Percentiles rank a stretch among this genome's conserved stretches.
Evolutionary conservation across 768 basidiomycete species (phyloP).

Genomic region (Tulasnella sp.): DNA sequence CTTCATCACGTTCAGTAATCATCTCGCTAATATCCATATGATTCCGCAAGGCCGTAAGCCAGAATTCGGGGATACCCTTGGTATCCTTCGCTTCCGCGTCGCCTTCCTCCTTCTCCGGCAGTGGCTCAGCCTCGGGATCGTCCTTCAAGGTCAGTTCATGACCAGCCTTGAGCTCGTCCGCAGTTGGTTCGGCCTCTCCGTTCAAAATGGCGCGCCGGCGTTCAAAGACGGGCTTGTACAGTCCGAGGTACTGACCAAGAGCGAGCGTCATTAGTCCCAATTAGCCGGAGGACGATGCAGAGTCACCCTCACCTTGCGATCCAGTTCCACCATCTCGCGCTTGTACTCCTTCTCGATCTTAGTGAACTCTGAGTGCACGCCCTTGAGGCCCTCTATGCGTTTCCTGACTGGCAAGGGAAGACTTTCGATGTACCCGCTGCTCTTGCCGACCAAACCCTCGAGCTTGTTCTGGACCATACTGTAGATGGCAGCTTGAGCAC

Average conservation of each 20-base stretch:
- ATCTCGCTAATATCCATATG: constrained; percentile 77
- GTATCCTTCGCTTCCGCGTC: constrained; percentile 27
- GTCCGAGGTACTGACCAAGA: constrained; percentile 33
- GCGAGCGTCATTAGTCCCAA: background rate
- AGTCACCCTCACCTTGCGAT: constrained; percentile 69
- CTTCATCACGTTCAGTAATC: constrained; percentile 87
- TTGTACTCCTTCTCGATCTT: constrained; percentile 92
- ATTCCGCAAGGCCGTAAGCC: constrained; percentile 93
- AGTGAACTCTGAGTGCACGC: constrained; percentile 84
- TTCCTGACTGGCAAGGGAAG: constrained; percentile 73
- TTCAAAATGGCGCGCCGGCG: constrained; percentile 78
- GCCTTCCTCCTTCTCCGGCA: constrained; percentile 28
- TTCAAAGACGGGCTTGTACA: constrained; percentile 66
- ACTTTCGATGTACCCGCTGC: constrained; percentile 90
- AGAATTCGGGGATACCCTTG: constrained; percentile 84
- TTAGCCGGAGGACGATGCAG: constrained; percentile 23
- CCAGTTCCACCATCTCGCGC: constrained; percentile 86
- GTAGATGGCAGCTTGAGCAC: constrained; percentile 54
- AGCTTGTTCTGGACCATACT: constrained; percentile 84
- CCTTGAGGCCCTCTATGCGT: constrained; percentile 86
- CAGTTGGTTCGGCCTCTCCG: constrained; percentile 62
- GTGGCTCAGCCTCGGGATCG: constrained; percentile 38
- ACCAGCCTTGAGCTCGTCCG: constrained; percentile 78
- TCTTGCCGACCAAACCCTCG: constrained; percentile 74
- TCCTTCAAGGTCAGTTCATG: constrained; percentile 65